phyloP scores from a whole-genome alignment of 2,329 filamentous ascomycete genomes.

The Fusarium foetens region DNA sequence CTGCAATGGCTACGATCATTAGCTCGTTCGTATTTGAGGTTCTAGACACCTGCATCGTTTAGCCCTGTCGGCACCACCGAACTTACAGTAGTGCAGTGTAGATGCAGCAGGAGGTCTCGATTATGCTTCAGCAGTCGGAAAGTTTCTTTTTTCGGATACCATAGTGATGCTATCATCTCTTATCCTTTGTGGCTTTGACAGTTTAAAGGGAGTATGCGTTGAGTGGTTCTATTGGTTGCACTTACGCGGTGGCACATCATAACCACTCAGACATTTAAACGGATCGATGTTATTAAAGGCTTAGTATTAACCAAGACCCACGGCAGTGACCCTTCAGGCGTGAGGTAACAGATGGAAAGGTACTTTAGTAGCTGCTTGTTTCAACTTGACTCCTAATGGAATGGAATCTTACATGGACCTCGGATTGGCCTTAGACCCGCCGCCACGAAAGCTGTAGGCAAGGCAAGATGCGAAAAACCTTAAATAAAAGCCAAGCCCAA shows the following conservation, averaged over 20 bases:
- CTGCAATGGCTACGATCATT: not conserved
- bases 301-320: not conserved
- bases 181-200: not conserved
- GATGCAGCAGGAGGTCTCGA: not conserved
- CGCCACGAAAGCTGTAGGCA: not conserved
- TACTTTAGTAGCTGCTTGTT: slow-evolving; percentile 3
- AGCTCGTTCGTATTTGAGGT: slow-evolving; percentile 5
- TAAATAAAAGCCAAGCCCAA: slow-evolving; percentile 8
- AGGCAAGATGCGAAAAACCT: slow-evolving; percentile 7
- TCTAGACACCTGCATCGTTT: not conserved
- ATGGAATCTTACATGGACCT: not conserved
- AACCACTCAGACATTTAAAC: not conserved
- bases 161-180: not conserved
- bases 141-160: not conserved
- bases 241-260: not conserved
- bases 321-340: slow-evolving; percentile 27
- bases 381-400: not conserved
- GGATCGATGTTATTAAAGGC: not conserved
- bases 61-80: slow-evolving; percentile 8
- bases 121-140: not conserved
- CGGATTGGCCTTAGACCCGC: slow-evolving; percentile 5
- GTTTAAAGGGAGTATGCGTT: not conserved
- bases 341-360: not conserved
- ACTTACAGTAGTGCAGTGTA: not conserved
- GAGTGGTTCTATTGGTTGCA: not conserved